Percentiles rank a stretch among this genome's conserved stretches.
Conservation (phyloP, 805 yeast species). For the Cephaloascus albidus region DNA sequence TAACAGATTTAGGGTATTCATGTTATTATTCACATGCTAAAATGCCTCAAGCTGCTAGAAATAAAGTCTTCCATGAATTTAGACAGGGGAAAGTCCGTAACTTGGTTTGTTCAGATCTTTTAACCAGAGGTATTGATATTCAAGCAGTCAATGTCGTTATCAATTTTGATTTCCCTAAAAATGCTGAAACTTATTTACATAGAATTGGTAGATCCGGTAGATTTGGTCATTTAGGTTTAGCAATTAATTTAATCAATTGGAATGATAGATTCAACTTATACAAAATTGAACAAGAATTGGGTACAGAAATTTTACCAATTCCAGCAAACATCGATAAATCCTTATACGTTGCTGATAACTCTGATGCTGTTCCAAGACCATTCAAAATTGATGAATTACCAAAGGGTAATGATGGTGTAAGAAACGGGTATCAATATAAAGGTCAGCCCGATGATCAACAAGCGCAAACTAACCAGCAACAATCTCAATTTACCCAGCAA, state of each 20-base stretch:
- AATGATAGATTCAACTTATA: slow-evolving; percentile 89
- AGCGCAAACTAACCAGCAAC: slow-evolving; percentile 2
- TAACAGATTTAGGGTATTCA: slow-evolving; percentile 92
- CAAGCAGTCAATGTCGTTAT: slow-evolving; percentile 98
- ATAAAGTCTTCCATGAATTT: slow-evolving; percentile 96
- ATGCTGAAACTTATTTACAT: slow-evolving; percentile 94
- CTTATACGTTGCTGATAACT: slow-evolving; percentile 79
- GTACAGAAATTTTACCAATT: slow-evolving; percentile 94
- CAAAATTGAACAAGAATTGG: slow-evolving; percentile 93
- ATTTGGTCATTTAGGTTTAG: slow-evolving; percentile 96
- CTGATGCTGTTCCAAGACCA: slow-evolving; percentile 76
- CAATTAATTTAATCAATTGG: slow-evolving; percentile 95
- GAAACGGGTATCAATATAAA: slow-evolving; percentile 30
- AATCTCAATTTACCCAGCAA: slow-evolving; percentile 3
- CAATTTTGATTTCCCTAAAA: slow-evolving; percentile 97
- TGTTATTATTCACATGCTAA: slow-evolving; percentile 96
- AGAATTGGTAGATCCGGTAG: slow-evolving; percentile 99
- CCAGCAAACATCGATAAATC: slow-evolving; percentile 88
- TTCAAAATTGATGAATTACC: slow-evolving; percentile 64
- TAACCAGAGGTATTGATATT: slow-evolving; percentile 97
- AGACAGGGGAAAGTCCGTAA: slow-evolving; percentile 98
- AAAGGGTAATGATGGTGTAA: slow-evolving; percentile 25
- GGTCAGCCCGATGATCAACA: slow-evolving; percentile 28
- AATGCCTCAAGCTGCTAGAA: slow-evolving; percentile 96
- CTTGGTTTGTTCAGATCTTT: slow-evolving; percentile 90